Evolutionary conservation across 2,329 filamentous ascomycete genomes (phyloP).

Genomic region (Zasmidium cellare): DNA sequence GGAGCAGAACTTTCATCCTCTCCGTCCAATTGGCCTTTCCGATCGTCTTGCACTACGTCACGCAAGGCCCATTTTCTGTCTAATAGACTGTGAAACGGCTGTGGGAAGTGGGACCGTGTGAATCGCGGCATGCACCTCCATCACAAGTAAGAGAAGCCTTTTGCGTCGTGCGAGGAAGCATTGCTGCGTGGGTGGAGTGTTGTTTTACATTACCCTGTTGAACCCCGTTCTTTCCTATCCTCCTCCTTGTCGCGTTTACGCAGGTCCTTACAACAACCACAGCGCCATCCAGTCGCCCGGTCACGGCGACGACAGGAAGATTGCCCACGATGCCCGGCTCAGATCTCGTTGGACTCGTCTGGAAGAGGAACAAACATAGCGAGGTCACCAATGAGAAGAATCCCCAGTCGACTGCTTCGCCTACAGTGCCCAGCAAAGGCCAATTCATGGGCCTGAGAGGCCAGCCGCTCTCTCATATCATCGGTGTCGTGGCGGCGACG

Average conservation of each 20-base stretch:
- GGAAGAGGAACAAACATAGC: background rate
- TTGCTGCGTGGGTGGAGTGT: background rate
- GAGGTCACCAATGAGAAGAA: background rate
- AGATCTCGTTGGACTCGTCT: background rate
- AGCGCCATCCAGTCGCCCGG: background rate
- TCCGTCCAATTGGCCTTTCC: background rate
- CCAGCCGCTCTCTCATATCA: constrained; percentile 16
- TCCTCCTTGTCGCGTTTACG: background rate
- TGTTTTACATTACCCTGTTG: background rate
- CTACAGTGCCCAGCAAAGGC: constrained; percentile 7
- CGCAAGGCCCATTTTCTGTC: background rate
- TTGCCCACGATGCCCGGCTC: background rate
- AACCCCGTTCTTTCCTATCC: background rate
- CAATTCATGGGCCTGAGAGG: constrained; percentile 20
- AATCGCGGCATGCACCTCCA: background rate
- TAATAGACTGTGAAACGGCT: background rate
- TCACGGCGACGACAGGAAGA: background rate
- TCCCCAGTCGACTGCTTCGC: background rate
- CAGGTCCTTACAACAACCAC: background rate
- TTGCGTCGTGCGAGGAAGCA: background rate
- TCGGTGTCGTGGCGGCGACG: constrained; percentile 18
- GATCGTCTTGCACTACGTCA: background rate
- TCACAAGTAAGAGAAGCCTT: background rate
- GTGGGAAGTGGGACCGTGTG: background rate
- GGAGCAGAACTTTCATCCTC: background rate